A percentile compares a stretch with the other conserved stretches of the same genome.
Evolutionary conservation across 306 rosid species (phyloP).

Genomic region (Medicago ruthenica): DNA sequence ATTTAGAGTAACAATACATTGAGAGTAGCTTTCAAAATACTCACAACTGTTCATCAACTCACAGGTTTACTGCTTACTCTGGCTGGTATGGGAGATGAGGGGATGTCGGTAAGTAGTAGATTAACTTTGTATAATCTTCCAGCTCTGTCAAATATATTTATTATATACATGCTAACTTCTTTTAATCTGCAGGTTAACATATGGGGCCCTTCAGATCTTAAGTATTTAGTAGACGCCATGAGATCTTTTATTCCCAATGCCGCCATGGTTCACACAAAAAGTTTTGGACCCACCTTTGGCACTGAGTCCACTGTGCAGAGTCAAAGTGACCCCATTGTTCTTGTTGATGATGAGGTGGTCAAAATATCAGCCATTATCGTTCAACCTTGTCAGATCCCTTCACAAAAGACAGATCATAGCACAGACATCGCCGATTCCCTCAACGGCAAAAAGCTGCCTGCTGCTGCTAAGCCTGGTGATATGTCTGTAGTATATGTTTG

Average conservation of each 20-base stretch:
- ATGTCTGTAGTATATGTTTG: conserved; percentile 88
- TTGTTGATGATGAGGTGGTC: conserved; percentile 81
- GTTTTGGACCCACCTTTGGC: conserved; percentile 67
- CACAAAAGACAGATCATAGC: conserved; percentile 40
- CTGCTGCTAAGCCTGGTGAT: conserved; percentile 70
- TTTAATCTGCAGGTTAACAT: conserved; percentile 69
- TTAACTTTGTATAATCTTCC: conserved; percentile 23
- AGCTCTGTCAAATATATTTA: conserved; percentile 18
- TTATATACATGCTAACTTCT: conserved; percentile 31
- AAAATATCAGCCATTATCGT: conserved; percentile 83
- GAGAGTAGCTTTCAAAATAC: conserved; percentile 36
- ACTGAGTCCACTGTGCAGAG: conserved; percentile 40
- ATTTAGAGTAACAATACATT: conserved; percentile 1
- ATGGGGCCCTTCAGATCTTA: conserved; percentile 92
- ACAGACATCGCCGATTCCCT: conserved; percentile 46
- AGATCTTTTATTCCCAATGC: conserved; percentile 84
- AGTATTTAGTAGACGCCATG: conserved; percentile 88
- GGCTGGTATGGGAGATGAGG: conserved; percentile 94
- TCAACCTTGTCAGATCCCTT: conserved; percentile 51
- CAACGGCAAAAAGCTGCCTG: conserved; percentile 39
- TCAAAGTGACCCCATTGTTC: conserved; percentile 70
- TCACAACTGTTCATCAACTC: conserved; percentile 39
- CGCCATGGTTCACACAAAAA: conserved; percentile 93
- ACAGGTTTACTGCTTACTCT: conserved; percentile 89
- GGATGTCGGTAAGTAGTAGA: conserved; percentile 76